These are phyloP conservation scores for Podospora bellae-mahoneyi DNA, from an alignment of 495 filamentous ascomycete genomes.

Conservation along the genomic window DNA sequence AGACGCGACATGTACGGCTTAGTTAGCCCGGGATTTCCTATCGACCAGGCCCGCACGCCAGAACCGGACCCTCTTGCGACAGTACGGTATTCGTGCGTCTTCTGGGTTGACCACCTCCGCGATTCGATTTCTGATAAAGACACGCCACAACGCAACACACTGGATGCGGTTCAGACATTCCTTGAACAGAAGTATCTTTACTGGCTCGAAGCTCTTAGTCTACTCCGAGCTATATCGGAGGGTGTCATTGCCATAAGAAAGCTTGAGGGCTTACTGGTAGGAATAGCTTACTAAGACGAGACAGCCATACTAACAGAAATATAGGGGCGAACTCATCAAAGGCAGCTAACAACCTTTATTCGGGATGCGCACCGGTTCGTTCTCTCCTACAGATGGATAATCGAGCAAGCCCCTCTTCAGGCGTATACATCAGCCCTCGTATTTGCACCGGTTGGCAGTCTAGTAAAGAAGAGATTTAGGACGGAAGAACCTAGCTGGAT, in stretches of 20 bases:
- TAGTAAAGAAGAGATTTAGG: conserved; percentile 7
- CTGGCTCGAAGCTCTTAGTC: conserved; percentile 24
- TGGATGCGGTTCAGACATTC: conserved; percentile 13
- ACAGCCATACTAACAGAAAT: conserved; percentile 8
- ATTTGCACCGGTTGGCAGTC: conserved; percentile 4
- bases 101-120: conserved; percentile 40
- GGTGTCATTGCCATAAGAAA: conserved; percentile 24
- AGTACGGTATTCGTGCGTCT: conserved; percentile 38
- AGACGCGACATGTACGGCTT: conserved; percentile 25
- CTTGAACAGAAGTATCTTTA: conserved; percentile 1
- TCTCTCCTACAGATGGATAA: conserved; percentile 21
- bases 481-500: conserved; percentile 9
- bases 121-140: conserved; percentile 12
- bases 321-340: conserved; percentile 9
- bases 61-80: conserved; percentile 33
- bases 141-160: background rate
- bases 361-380: conserved; percentile 31
- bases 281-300: conserved; percentile 2
- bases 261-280: conserved; percentile 26
- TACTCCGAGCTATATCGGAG: conserved; percentile 31
- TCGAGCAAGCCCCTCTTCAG: conserved; percentile 28
- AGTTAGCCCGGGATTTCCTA: conserved; percentile 9
- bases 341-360: conserved; percentile 15
- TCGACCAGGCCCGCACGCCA: conserved; percentile 20
- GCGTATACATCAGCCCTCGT: conserved; percentile 14